Evolutionary conservation across 129 eudicot genomes (phyloP).

Genomic region (Kitagawia praeruptora): DNA sequence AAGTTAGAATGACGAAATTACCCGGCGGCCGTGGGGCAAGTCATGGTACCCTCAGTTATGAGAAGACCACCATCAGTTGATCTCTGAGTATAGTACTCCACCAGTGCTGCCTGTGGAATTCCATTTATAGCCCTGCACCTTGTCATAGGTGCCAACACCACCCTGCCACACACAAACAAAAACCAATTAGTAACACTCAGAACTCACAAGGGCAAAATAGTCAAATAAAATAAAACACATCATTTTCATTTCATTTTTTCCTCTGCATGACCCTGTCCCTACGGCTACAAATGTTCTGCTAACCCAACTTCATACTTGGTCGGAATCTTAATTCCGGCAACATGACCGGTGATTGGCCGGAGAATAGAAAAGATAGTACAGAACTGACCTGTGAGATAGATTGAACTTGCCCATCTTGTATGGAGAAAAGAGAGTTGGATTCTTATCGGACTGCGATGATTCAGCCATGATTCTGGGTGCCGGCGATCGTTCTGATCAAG

Average conservation of each 20-base stretch:
- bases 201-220: not conserved
- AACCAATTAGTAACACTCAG: not conserved
- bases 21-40: conserved; percentile 88
- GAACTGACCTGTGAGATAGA: conserved; percentile 62
- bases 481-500: not conserved
- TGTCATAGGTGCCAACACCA: conserved; percentile 96
- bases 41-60: conserved; percentile 87
- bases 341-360: not conserved
- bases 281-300: not conserved
- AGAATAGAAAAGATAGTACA: not conserved
- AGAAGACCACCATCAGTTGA: conserved; percentile 81
- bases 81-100: conserved; percentile 69
- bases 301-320: not conserved
- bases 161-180: conserved; percentile 31
- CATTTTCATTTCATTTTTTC: not conserved
- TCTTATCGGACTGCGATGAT: conserved; percentile 9
- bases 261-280: not conserved
- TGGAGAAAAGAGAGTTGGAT: conserved; percentile 54
- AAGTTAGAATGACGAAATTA: conserved; percentile 19
- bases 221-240: not conserved
- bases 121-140: conserved; percentile 76
- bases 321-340: not conserved
- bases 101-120: conserved; percentile 63
- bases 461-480: not conserved
- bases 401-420: conserved; percentile 73